A percentile compares a stretch with the other conserved stretches of the same genome.
phyloP scores from a whole-genome alignment of 495 filamentous ascomycete species.

The Trichocladium antarcticum region DNA sequence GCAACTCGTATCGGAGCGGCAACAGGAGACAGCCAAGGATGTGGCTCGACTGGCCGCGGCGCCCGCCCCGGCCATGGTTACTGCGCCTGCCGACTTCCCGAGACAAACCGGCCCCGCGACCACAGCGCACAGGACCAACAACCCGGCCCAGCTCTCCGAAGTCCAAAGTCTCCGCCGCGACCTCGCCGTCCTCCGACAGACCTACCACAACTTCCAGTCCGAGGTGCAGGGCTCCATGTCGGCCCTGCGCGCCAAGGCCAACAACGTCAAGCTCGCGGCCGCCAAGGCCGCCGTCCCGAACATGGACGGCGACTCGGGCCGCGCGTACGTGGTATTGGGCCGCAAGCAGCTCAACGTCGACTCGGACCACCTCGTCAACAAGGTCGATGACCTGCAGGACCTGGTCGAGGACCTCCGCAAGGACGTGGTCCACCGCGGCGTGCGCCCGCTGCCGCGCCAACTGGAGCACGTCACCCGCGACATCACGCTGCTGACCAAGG shows the following conservation, averaged over 20 bases:
- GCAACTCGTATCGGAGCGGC: slow-evolving; percentile 80
- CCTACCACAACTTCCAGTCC: slow-evolving; percentile 78
- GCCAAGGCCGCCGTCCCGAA: slow-evolving; percentile 52
- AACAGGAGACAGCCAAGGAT: slow-evolving; percentile 84
- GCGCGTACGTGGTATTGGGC: slow-evolving; percentile 70
- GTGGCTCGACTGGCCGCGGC: slow-evolving; percentile 69
- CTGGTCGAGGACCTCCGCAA: slow-evolving; percentile 93
- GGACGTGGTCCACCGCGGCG: slow-evolving; percentile 87
- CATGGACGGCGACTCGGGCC: slow-evolving; percentile 60
- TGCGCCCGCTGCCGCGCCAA: slow-evolving; percentile 83
- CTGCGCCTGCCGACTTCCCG: slow-evolving; percentile 27
- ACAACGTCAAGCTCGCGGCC: slow-evolving; percentile 64
- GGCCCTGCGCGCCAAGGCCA: slow-evolving; percentile 66
- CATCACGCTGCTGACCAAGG: slow-evolving; percentile 64
- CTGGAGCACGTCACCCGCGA: slow-evolving; percentile 81
- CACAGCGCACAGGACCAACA: slow-evolving; percentile 28
- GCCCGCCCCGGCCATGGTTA: slow-evolving; percentile 43
- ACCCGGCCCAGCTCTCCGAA: slow-evolving; percentile 51
- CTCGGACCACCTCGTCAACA: slow-evolving; percentile 74
- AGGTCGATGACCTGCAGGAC: slow-evolving; percentile 93
- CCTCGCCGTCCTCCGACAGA: slow-evolving; percentile 84
- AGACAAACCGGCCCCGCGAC: slow-evolving; percentile 14
- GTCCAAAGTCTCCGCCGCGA: slow-evolving; percentile 78
- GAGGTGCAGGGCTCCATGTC: slow-evolving; percentile 84
- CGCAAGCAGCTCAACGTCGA: slow-evolving; percentile 76